Base-by-base conservation (phyloP, 305 asterid species). In the Fraxinus greggii region DNA sequence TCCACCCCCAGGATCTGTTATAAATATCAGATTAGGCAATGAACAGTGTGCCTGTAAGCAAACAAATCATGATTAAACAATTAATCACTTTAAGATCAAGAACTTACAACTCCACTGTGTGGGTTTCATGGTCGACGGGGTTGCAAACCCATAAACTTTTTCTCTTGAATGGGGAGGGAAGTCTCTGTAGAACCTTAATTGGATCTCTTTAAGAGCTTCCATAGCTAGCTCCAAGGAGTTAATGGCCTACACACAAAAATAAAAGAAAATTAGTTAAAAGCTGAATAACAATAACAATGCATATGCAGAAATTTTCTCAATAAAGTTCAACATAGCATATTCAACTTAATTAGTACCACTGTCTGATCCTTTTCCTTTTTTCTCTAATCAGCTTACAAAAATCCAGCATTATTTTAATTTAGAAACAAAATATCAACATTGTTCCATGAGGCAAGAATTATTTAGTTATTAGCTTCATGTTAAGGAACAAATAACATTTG, bases 61-160 rank as follows among this genome's bases (percentile, higher is more conserved):
- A 83, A 69, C 35, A 80, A 70, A 73, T 81, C 26, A 77, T 54
- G 69, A 81, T 32, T 56, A 69, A 5, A 40, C 67, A 82, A 77
- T 33, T 69, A 56, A 76, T 79, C 29, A 69, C 0, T 35, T 45
- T 65, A 45, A 51, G 70, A 76, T 79, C 28, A 80, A 80, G 29
- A 85, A 89, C 98, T 88, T 90, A 95, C 99, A 95, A 87, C 87
- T 86, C 97, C 97, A 93, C 84, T 94, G 98, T 80, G 99, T 95
- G 79, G 99, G 99, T 87, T 95, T 95, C 97, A 95, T 93, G 86
- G 99, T 95, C 4, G 99, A 95, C 67, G 99, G 99, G 78, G 98
- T 92, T 56, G 98, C 98, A 87, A 92, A 95, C 78, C 92, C 95
- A 83, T 95, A 94, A 65, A 89, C 89, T 83, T 90, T 21, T 86